A percentile compares a stretch with the other conserved stretches of the same genome.
phyloP scores from a whole-genome alignment of 1,139 yeast genomes.

The Debaryomycetaceae sp. region DNA sequence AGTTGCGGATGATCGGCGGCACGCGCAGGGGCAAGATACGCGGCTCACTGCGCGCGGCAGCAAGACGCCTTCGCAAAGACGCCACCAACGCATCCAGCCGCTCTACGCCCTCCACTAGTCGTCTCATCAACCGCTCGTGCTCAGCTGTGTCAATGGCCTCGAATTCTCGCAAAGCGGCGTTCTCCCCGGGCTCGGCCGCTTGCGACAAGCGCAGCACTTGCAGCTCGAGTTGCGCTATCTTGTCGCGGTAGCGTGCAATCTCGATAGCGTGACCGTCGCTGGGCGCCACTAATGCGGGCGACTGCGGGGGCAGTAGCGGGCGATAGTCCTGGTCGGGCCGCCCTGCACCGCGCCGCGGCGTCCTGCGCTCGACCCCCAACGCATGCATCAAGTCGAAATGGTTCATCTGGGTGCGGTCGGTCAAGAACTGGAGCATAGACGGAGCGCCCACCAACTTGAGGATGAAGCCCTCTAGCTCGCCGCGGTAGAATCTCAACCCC shows the following conservation, averaged over 20 bases:
- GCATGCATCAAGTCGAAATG: slow-evolving; percentile 9
- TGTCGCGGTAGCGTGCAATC: slow-evolving; percentile 12
- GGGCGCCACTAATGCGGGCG: too few species aligned
- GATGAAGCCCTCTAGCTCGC: slow-evolving; percentile 27
- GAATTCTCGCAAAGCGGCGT: too few species aligned
- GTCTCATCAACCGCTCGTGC: too few species aligned
- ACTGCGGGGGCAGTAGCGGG: slow-evolving; percentile 6
- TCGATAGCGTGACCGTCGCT: too few species aligned
- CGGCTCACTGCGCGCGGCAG: slow-evolving; percentile 1
- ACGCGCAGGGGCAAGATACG: too few species aligned
- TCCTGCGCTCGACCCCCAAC: slow-evolving; percentile 5
- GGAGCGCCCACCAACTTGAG: slow-evolving; percentile 22
- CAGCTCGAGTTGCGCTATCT: slow-evolving; percentile 7
- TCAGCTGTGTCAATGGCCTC: too few species aligned
- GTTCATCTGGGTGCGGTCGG: slow-evolving; percentile 20
- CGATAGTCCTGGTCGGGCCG: not conserved
- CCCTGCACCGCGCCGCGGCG: not conserved
- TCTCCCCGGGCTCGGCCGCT: too few species aligned
- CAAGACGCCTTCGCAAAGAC: slow-evolving; percentile 1
- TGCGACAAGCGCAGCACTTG: too few species aligned
- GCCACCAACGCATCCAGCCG: too few species aligned
- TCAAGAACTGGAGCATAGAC: slow-evolving; percentile 22
- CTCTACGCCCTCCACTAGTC: too few species aligned
- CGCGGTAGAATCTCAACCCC: slow-evolving; percentile 21
- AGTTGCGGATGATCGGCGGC: too few species aligned